Conservation (phyloP, 1,284 basidiomycete genomes). For the Gymnopus androsaceus region DNA sequence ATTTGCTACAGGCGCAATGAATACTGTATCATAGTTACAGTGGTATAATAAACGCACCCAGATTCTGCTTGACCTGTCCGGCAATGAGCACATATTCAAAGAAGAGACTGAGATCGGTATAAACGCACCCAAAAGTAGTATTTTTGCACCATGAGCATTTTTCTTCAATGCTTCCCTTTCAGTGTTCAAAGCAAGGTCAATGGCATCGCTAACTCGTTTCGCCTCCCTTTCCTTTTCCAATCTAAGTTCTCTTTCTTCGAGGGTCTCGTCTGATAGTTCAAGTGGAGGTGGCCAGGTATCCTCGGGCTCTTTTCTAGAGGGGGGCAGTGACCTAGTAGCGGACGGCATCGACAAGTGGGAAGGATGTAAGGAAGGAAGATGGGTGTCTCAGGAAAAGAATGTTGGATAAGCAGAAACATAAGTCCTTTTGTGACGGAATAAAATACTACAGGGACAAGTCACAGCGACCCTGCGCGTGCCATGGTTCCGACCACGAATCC, state of each 20-base stretch:
- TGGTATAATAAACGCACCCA: too few relatives aligned
- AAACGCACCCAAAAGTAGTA: conserved; percentile 55
- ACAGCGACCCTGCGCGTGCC: too few relatives aligned
- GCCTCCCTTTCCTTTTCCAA: conserved; percentile 52
- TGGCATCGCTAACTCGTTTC: conserved; percentile 52
- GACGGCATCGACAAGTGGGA: too few relatives aligned
- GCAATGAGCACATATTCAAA: not conserved
- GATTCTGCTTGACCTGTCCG: conserved; percentile 62
- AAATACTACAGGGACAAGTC: too few relatives aligned
- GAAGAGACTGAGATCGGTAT: not conserved
- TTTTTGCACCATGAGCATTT: conserved; percentile 38
- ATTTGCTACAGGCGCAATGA: too few relatives aligned
- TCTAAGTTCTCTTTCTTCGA: conserved; percentile 38
- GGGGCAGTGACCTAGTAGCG: too few relatives aligned
- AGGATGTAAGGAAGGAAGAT: too few relatives aligned
- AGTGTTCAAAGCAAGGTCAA: conserved; percentile 49
- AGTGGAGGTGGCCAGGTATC: conserved; percentile 37
- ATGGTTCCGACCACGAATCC: too few relatives aligned
- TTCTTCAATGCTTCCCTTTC: conserved; percentile 46
- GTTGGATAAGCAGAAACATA: too few relatives aligned
- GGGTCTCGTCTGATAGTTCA: conserved; percentile 35
- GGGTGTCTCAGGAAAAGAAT: too few relatives aligned
- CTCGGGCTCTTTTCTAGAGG: not conserved
- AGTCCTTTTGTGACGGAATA: too few relatives aligned
- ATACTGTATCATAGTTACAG: too few relatives aligned